Evolutionary conservation across 306 rosid species (phyloP), one percentile per base, ranked within the genome.

Genomic region (Trifolium fragiferum): DNA sequence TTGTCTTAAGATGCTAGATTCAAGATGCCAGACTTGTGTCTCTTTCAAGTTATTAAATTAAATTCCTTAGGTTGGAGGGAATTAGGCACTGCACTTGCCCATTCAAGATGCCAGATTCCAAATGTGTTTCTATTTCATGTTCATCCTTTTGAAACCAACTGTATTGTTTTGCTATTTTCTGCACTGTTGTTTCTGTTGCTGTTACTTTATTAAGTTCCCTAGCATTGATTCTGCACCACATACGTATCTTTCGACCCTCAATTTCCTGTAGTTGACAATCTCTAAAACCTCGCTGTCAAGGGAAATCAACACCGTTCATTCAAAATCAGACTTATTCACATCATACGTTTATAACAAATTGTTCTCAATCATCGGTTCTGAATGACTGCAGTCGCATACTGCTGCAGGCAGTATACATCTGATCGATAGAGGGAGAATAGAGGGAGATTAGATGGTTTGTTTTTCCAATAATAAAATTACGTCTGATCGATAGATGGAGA

Each of bases 21-120:
- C 40, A 37, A 7, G 1, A 37, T 37, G 40, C 83, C 78, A 21
- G 43, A 19, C 50, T 44, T 20, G 38, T 38, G 71, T 80, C 51
- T 66, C 68, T 79, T 66, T 78, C 83, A 55, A 20, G 69, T 50
- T 19, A 60, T 60, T 44, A 32, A 57, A 23, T 55, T 61, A 47
- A 72, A 47, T 50, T 51, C 83, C 54, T 38, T 61, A 11, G 60
- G 62, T 70, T 43, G 20, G 74, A 23, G 33, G 74, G 70, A 70
- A 73, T 65, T 65, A 58, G 65, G 58, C 77, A 75, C 82, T 74
- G 74, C 79, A 23, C 64, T 47, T 65, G 6, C 84, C 51, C 51
- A 33, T 62, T 64, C 44, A 21, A 30, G 80, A 88, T 84, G 88
- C 82, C 72, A 78, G 70, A 82, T 82, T 80, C 77, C 61, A 53